Base-by-base conservation (phyloP, 148 eudicot genomes). In the Arctostaphylos glauca region DNA sequence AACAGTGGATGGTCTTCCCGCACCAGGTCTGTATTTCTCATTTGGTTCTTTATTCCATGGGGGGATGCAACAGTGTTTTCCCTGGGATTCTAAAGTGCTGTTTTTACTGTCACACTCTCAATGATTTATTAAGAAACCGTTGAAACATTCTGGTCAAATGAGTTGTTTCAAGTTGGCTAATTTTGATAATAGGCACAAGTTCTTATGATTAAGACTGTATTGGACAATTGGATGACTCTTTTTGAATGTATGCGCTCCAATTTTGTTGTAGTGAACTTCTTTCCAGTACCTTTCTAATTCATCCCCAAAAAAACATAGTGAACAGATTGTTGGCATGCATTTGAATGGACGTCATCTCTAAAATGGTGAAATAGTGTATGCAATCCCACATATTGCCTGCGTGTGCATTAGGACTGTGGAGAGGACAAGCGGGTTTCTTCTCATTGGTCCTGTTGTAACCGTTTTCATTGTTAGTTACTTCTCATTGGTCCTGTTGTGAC, bases 1-100 rank as follows among this genome's bases (percentile, higher is more conserved):
- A 94, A 94, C 83, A 97, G 90, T 83, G 98, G 99, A 70, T 97
- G 99, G 99, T 97, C 99, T 84, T 84, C 98, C 79, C 98, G 99
- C 83, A 94, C 97, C 83, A 97, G 98, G 99, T 97, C 48, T 79
- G 85, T 81, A 49, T 79, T 19, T 43, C 9, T 79, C 48, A 79
- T 47, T 7, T 18, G 13, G 77, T 56, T 78, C 64, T 21, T 18
- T 67, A 79, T 56, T 60, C 18, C 18, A 2, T 43, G 3, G 18
- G 21, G 77, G 54, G 38, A 38, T 81, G 66, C 66, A 53, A 50
- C 12, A 4, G 13, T 52, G 64, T 68, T 68, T 79, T 41, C 7
- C 75, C 12, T 23, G 59, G 62, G 15, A 54, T 43, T 71, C 48
- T 23, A 9, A 80, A 50, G 60, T 23, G 62, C 31, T 38, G 25